Evolutionary conservation across 495 filamentous ascomycete species (phyloP), one percentile per base, ranked within the genome.

Genomic region (Rhizodiscina lignyota): DNA sequence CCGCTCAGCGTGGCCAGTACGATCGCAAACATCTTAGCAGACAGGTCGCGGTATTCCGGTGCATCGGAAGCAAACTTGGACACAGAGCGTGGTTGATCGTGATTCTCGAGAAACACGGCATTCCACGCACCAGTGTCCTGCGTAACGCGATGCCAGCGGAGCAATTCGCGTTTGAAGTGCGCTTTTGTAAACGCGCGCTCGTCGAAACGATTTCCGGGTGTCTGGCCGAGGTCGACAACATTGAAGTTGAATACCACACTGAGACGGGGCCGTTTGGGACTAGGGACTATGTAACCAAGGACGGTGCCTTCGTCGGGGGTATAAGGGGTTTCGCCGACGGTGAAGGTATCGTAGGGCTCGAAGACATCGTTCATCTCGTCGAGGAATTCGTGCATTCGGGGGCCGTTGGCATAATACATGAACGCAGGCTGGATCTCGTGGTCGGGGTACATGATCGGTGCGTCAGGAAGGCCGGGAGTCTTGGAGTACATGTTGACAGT

Each of bases 221-320:
- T n/a, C 16, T 43, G 40, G 18, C 41, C 46, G 4, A 49, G 34
- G 24, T 49, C 36, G 23, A 47, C 47, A 18, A 51, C 36, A 27
- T 58, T 51, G 46, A 58, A 58, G 20, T 54, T 42, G 40, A 58
- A 56, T 12, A 55, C 37, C 50, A 55, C 55, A 18, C 54, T 40
- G 4, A 58, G n/a, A n/a, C n/a, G n/a, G n/a, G n/a, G 39, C 39
- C 48, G 31, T 26, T 48, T 43, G 12, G 44, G 16, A 3, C 21
- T 13, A 8, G 43, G 32, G 17, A 35, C 32, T 5, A 55, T 43
- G 26, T 48, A 52, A 11, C 15, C 13, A 4, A 52, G 22, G 8
- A 58, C 37, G 21, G 26, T 30, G 17, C 35, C 38, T 2, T 40
- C 28, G 13, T 58, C 50, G 4, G 32, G 45, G 5, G 44, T 48